Evolutionary conservation across 495 filamentous ascomycete species (phyloP), one percentile per base, ranked within the genome.

Genomic region (Penicillium ochrochloron): DNA sequence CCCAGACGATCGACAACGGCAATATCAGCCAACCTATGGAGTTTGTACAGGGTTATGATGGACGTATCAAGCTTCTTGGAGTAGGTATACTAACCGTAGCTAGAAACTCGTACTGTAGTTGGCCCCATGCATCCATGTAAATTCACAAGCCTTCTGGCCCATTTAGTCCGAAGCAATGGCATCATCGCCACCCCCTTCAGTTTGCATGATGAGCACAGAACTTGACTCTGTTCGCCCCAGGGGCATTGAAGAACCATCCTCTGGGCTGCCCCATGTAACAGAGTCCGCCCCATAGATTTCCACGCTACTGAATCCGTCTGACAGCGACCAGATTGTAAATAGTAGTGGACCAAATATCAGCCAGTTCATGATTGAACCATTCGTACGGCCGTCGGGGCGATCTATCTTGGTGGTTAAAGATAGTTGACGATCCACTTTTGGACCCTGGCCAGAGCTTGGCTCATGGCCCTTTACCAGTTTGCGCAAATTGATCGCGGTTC

Each of bases 221-320:
- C 10, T 34, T 7, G 3, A 56, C 53, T n/a, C 2, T 12, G 19
- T 15, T 37, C n/a, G 29, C 53, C 33, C 31, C 31, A 25, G 31
- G 17, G 17, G 31, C 29, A 21, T 10, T 31, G 7, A 52, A 10
- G 31, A 56, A 5, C 19, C 15, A 23, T 37, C 8, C 0, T 17
- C 12, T 56, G 31, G 53, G 31, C 53, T 34, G n/a, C 29, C 10
- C 15, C 31, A n/a, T 56, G 53, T 56, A 56, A 56, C 11, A 31
- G n/a, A 34, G 9, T n/a, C 25, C 31, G 29, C 27, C 52, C 31
- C 33, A 35, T 55, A 1, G 48, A 17, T 51, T 5, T 52, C 48
- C 6, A 25, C 14, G 25, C 25, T 14, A 31, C n/a, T 31, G 5
- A 5, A 27, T 52, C 21, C 23, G 46, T 15, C 23, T 50, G 23